A percentile compares a stretch with the other conserved stretches of the same genome.
Evolutionary conservation across 2,329 filamentous ascomycete species (phyloP).

Genomic region (Botrytis fabae): DNA sequence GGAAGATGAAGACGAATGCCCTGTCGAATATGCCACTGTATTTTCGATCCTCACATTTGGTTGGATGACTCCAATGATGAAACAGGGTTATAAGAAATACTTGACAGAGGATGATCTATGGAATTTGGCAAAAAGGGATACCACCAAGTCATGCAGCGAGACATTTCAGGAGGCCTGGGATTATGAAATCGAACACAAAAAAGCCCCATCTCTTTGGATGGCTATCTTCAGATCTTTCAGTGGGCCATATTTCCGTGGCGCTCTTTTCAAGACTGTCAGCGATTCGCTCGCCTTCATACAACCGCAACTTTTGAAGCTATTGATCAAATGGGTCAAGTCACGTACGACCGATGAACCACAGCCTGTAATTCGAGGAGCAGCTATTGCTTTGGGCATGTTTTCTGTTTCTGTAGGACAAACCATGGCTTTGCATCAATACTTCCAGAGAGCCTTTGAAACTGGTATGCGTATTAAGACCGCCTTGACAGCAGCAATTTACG

Average conservation of each 20-base stretch:
- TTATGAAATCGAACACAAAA: conserved; percentile 65
- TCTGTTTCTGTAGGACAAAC: conserved; percentile 83
- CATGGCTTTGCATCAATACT: conserved; percentile 92
- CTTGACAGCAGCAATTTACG: conserved; percentile 86
- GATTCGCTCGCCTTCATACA: conserved; percentile 86
- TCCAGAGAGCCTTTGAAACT: conserved; percentile 90
- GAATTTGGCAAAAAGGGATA: conserved; percentile 80
- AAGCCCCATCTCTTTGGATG: conserved; percentile 82
- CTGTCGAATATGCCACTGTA: conserved; percentile 82
- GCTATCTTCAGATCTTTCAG: conserved; percentile 83
- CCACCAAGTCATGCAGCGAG: conserved; percentile 70
- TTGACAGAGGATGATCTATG: conserved; percentile 94
- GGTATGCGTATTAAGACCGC: conserved; percentile 96
- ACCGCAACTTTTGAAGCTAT: conserved; percentile 80
- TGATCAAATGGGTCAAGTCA: conserved; percentile 83
- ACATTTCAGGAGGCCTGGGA: conserved; percentile 76
- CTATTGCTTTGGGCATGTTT: conserved; percentile 93
- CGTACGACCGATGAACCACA: conserved; percentile 66
- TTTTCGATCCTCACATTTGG: conserved; percentile 93
- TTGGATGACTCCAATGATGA: conserved; percentile 99
- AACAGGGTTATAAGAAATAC: conserved; percentile 85
- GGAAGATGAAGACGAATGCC: conserved; percentile 67
- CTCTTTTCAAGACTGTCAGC: conserved; percentile 85
- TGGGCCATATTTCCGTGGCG: conserved; percentile 76
- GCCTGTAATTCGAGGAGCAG: conserved; percentile 78